phyloP scores from a whole-genome alignment of 225 moss, liverwort and hornwort species.

The Polytrichum formosum region DNA sequence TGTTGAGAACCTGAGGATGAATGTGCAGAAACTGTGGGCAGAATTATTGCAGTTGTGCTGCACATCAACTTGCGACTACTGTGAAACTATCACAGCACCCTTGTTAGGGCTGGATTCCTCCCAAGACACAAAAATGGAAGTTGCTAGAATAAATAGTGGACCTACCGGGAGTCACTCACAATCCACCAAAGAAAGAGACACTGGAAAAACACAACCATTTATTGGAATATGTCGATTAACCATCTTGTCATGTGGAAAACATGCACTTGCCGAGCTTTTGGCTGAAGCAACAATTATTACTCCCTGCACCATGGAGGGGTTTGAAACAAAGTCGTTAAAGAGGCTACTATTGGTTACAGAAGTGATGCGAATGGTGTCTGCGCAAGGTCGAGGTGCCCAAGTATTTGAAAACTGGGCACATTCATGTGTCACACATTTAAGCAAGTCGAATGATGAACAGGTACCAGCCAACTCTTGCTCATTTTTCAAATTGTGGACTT shows the following conservation, averaged over 20 bases:
- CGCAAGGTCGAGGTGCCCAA: constrained; percentile 72
- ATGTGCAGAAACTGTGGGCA: constrained; percentile 66
- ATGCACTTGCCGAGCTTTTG: constrained; percentile 70
- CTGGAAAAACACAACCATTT: constrained; percentile 39
- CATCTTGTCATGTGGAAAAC: constrained; percentile 49
- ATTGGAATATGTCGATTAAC: constrained; percentile 42
- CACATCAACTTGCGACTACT: constrained; percentile 36
- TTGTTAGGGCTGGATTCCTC: constrained; percentile 6
- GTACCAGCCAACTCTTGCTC: constrained; percentile 23
- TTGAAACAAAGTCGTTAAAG: constrained; percentile 46
- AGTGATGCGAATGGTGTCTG: constrained; percentile 68
- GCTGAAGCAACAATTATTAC: constrained; percentile 53
- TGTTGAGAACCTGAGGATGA: constrained; percentile 73
- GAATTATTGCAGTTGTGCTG: constrained; percentile 46
- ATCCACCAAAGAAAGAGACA: constrained; percentile 9
- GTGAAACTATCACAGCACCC: constrained; percentile 21
- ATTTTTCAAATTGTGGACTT: background rate
- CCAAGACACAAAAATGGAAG: constrained; percentile 16
- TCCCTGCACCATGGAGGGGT: constrained; percentile 29
- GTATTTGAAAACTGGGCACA: constrained; percentile 82
- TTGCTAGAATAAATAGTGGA: background rate
- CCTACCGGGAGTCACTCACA: constrained; percentile 5
- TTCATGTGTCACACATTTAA: constrained; percentile 44
- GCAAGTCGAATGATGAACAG: constrained; percentile 62
- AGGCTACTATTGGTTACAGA: constrained; percentile 69